Evolutionary conservation across 768 basidiomycete species (phyloP), one percentile per base, ranked within the genome.

Genomic region (Lactarius vividus): DNA sequence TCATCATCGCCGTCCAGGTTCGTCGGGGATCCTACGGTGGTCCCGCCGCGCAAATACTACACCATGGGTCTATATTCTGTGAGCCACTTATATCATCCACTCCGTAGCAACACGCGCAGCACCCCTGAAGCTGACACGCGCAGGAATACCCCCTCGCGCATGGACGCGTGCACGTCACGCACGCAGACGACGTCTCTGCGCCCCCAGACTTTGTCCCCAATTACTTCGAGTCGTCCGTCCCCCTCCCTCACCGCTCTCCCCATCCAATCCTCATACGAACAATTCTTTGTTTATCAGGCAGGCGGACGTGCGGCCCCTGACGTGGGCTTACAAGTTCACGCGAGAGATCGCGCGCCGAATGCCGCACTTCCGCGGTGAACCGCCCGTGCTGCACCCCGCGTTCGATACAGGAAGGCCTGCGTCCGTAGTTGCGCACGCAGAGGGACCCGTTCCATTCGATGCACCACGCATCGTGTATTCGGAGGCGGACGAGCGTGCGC

Each of bases 341-440:
- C 79, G 86, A 1, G 86, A 88, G 73, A 63, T 84, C 11, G 74
- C 76, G 5, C 80, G 87, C 40, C 82, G 87, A 13, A 84, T 85
- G 81, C 61, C 73, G 23, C 66, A 62, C 37, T 79, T 77, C 55
- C 73, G 76, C 37, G 78, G 77, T 29, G 76, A 78, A 64, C 65
- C 71, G 31, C 64, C 62, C 2, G 56, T 63, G 8, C 57, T 55
- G 20, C 74, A 75, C 62, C 79, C 79, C 3, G 29, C 63, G n/a
- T 80, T 80, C 59, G 57, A 72, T 0, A 61, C 61, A 13, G 74
- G 72, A 37, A 75, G 77, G 29, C 62, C 62, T 42, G 78, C 79
- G 10, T 16, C 56, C 3, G 26, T 57, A 3, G 33, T 62, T 11
- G 33, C n/a, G 16, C 63, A 52, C 37, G 72, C 63, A 42, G 28